These are phyloP conservation scores for Globisporangium spinosum DNA, from an alignment of 352 stramenopile species.

Conservation along the genomic window DNA sequence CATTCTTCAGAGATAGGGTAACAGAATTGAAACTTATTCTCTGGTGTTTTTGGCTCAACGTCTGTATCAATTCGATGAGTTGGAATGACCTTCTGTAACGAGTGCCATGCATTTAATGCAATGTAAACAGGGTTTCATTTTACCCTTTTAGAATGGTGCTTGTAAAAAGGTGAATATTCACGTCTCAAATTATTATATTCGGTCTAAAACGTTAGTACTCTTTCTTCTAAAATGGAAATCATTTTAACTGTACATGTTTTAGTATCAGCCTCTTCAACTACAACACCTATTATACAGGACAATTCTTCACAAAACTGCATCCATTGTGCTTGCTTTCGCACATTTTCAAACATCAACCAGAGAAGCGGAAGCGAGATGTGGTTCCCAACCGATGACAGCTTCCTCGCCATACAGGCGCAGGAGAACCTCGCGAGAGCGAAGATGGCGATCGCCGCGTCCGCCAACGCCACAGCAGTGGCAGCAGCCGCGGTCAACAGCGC, in stretches of 20 bases:
- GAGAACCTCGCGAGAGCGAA: conserved; percentile 6
- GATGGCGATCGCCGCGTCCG: background rate
- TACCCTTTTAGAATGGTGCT: too few relatives aligned
- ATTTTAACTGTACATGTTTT: background rate
- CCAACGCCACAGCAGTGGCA: background rate
- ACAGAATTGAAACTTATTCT: too few relatives aligned
- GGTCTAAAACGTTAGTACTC: background rate
- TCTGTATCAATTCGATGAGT: too few relatives aligned
- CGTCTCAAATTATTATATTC: too few relatives aligned
- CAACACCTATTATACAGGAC: background rate
- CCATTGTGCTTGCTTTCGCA: background rate
- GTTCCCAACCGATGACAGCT: conserved; percentile 18
- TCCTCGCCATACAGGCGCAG: conserved; percentile 14
- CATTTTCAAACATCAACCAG: background rate
- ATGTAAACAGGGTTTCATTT: too few relatives aligned
- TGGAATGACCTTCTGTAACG: too few relatives aligned
- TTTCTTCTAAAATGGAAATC: background rate
- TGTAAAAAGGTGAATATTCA: too few relatives aligned
- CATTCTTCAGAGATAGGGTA: too few relatives aligned
- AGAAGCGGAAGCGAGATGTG: conserved; percentile 4
- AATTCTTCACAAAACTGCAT: background rate
- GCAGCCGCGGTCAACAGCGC: background rate
- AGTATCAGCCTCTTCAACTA: background rate
- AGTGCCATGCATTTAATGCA: too few relatives aligned
- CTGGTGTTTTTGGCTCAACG: too few relatives aligned